Base-by-base conservation (phyloP, 2,329 filamentous ascomycete genomes). In the Mariannaea sp. region DNA sequence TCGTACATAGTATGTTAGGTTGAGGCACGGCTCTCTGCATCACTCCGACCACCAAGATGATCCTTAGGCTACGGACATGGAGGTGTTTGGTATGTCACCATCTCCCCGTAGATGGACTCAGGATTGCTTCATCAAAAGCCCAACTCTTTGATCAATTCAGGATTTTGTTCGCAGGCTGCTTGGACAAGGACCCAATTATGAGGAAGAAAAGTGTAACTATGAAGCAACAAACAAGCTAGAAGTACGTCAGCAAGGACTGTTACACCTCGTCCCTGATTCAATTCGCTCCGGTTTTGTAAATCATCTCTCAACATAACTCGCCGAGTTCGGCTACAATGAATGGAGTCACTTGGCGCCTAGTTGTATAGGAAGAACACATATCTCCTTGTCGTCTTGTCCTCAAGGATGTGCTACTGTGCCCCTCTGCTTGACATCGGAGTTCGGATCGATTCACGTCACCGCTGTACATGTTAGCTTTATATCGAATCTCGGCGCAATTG, bases 321-420 rank as follows among this genome's bases (percentile, higher is more conserved):
- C 46, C 45, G 51, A 56, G 58, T 46, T 53, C 46, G n/a, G 38
- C 30, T n/a, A 56, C 29, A 8, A 60, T 49, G 13, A 51, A 39
- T 3, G 55, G 20, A 9, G 53, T n/a, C n/a, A n/a, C n/a, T n/a
- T n/a, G n/a, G n/a, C n/a, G n/a, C n/a, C n/a, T n/a, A n/a, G n/a
- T n/a, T n/a, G n/a, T n/a, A n/a, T n/a, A n/a, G n/a, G n/a, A n/a
- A n/a, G n/a, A n/a, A n/a, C n/a, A 48, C 3, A 49, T 39, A 9
- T 44, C 46, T 32, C 57, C 60, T 20, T 56, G 51, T 27, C 48
- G 47, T n/a, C 57, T 49, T 14, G 57, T 55, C 14, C 39, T 43
- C 33, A 55, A 5, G n/a, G 22, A 24, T 50, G 26, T 57, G 49
- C 38, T 52, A 42, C 26, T 48, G 40, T 19, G 38, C 38, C 19